Percentiles rank a stretch among this genome's conserved stretches.
Conservation (phyloP, 805 yeast species). For the Candida mattraensis region DNA sequence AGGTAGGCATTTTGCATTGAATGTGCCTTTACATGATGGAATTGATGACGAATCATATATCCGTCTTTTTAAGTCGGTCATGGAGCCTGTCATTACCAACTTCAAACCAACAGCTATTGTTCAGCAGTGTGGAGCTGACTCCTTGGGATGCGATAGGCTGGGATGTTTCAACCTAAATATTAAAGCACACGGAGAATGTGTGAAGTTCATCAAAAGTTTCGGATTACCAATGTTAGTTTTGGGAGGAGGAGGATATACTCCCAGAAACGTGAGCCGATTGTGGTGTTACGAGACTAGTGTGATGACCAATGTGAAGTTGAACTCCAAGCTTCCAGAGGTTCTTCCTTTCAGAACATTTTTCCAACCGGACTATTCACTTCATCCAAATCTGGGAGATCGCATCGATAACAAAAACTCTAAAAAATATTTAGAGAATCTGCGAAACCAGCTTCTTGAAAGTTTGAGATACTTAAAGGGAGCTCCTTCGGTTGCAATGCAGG, state of each 20-base stretch:
- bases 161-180: constrained; percentile 94
- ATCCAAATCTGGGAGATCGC: constrained; percentile 76
- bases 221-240: constrained; percentile 87
- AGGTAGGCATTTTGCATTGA: constrained; percentile 85
- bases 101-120: constrained; percentile 93
- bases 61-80: constrained; percentile 73
- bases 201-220: constrained; percentile 81
- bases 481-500: constrained; percentile 91
- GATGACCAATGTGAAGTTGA: constrained; percentile 73
- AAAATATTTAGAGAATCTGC: constrained; percentile 77
- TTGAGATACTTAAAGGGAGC: constrained; percentile 83
- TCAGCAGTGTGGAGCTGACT: constrained; percentile 97
- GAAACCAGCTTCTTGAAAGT: constrained; percentile 75
- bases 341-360: constrained; percentile 80
- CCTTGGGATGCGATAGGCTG: constrained; percentile 86
- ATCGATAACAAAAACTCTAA: constrained; percentile 84
- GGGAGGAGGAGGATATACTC: constrained; percentile 99
- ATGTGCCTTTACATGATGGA: constrained; percentile 93
- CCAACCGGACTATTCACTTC: constrained; percentile 88
- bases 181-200: constrained; percentile 95
- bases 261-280: constrained; percentile 87
- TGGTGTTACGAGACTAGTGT: constrained; percentile 97
- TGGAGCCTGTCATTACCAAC: constrained; percentile 87
- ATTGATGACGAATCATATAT: constrained; percentile 89
- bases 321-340: constrained; percentile 69